phyloP scores from a whole-genome alignment of 2,329 filamentous ascomycete species.

The Teratosphaeria viscida region DNA sequence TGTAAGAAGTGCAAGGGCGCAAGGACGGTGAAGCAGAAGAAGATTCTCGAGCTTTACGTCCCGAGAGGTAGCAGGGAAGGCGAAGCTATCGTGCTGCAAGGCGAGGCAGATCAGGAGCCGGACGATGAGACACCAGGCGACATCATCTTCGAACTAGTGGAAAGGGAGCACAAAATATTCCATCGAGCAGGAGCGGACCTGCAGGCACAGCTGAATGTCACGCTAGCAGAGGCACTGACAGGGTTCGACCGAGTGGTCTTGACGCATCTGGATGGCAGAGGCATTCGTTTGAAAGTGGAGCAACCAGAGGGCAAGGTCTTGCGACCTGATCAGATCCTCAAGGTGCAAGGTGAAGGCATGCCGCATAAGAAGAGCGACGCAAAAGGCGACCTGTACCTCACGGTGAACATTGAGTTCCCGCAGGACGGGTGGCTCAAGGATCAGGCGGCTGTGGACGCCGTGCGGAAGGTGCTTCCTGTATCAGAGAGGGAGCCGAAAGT shows the following conservation, averaged over 20 bases:
- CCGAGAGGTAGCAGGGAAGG: slow-evolving; percentile 70
- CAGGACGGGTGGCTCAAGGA: slow-evolving; percentile 69
- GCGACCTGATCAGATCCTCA: slow-evolving; percentile 73
- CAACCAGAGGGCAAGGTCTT: slow-evolving; percentile 64
- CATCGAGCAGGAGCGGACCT: slow-evolving; percentile 75
- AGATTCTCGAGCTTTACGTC: slow-evolving; percentile 93
- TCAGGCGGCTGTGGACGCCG: slow-evolving; percentile 56
- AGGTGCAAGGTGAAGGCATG: slow-evolving; percentile 86
- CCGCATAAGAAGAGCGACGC: slow-evolving; percentile 74
- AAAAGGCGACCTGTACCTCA: slow-evolving; percentile 78
- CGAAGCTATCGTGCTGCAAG: slow-evolving; percentile 80
- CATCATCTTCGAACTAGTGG: slow-evolving; percentile 78
- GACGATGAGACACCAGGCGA: slow-evolving; percentile 85
- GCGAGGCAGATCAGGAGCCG: slow-evolving; percentile 86
- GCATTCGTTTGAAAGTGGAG: slow-evolving; percentile 69
- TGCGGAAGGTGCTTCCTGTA: slow-evolving; percentile 64
- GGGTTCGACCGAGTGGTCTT: slow-evolving; percentile 87
- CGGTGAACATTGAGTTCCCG: slow-evolving; percentile 80
- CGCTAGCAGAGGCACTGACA: slow-evolving; percentile 70
- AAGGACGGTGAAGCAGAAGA: slow-evolving; percentile 75
- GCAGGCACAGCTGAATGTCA: slow-evolving; percentile 68
- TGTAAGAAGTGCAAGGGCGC: slow-evolving; percentile 99
- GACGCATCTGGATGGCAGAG: slow-evolving; percentile 86
- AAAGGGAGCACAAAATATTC: slow-evolving; percentile 73
- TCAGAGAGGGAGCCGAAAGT: slow-evolving; percentile 34